Conservation (phyloP, 495 filamentous ascomycete species). For the Aspergillus sparsus region DNA sequence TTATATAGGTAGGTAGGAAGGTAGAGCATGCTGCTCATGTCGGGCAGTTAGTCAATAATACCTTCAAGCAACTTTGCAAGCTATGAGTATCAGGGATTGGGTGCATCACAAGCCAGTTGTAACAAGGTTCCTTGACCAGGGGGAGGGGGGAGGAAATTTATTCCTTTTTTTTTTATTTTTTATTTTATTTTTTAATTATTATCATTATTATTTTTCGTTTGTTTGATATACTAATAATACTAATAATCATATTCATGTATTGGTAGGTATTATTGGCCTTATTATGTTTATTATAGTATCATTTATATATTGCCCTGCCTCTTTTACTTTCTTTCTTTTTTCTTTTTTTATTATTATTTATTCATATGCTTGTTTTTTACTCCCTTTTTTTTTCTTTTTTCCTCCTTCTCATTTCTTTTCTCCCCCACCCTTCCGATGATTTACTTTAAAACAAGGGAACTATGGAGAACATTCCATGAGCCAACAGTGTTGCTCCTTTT, state of each 20-base stretch:
- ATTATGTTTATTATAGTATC: constrained; percentile 10
- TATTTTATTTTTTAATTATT: constrained; percentile 1
- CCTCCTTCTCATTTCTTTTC: no score
- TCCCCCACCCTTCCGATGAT: no score
- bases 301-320: neutral
- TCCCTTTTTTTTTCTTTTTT: neutral
- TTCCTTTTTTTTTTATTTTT: constrained; percentile 12
- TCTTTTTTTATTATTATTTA: neutral
- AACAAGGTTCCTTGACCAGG: constrained; percentile 25
- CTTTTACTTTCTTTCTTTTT: neutral
- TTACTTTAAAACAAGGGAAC: constrained; percentile 15
- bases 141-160: constrained; percentile 11
- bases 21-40: constrained; percentile 17
- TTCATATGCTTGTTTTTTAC: neutral
- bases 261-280: neutral
- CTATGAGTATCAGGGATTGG: constrained; percentile 18
- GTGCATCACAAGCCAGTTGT: constrained; percentile 29
- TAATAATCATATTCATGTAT: no score
- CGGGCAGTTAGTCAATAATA: constrained; percentile 20
- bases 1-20: constrained; percentile 3
- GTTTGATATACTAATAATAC: no score
- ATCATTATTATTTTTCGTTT: constrained; percentile 3
- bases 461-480: constrained; percentile 14
- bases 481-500: constrained; percentile 10
- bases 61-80: constrained; percentile 9